These are phyloP conservation scores for Maudiozyma turicensis DNA, from an alignment of 805 yeast species.

Conservation along the genomic window DNA sequence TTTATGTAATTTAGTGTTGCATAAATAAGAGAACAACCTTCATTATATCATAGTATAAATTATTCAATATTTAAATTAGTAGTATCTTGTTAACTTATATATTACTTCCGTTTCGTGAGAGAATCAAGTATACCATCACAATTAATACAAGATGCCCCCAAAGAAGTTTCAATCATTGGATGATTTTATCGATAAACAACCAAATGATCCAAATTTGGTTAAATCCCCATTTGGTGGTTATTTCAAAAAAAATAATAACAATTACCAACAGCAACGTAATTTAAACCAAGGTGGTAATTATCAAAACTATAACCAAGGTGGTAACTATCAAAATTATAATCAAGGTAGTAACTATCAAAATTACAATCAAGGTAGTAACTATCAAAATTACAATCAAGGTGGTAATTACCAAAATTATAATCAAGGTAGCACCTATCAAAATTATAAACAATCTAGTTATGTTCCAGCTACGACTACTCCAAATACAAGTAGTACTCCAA, in stretches of 20 bases:
- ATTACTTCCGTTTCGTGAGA: not conserved
- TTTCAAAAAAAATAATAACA: slow-evolving; percentile 18
- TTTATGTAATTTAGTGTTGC: no score
- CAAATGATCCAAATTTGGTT: slow-evolving; percentile 22
- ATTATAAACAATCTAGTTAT: slow-evolving; percentile 13
- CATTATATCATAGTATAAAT: no score
- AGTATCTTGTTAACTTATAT: not conserved
- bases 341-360: slow-evolving; percentile 8
- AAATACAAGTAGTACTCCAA: slow-evolving; percentile 26
- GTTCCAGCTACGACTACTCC: slow-evolving; percentile 31
- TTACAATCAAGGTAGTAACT: slow-evolving; percentile 8
- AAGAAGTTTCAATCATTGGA: slow-evolving; percentile 23
- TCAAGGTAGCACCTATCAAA: slow-evolving; percentile 6
- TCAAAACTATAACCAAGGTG: slow-evolving; percentile 11
- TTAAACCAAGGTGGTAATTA: slow-evolving; percentile 6
- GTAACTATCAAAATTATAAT: slow-evolving; percentile 7
- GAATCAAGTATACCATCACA: not conserved
- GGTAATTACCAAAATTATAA: slow-evolving; percentile 10
- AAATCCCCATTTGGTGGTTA: slow-evolving; percentile 29
- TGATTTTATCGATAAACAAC: slow-evolving; percentile 23
- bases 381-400: slow-evolving; percentile 7
- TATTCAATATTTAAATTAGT: no score
- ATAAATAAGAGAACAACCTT: no score
- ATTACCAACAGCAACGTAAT: slow-evolving; percentile 18
- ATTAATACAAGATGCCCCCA: slow-evolving; percentile 21